Evolutionary conservation across 805 yeast species (phyloP).

Genomic region (Myxozyma nipponensis): DNA sequence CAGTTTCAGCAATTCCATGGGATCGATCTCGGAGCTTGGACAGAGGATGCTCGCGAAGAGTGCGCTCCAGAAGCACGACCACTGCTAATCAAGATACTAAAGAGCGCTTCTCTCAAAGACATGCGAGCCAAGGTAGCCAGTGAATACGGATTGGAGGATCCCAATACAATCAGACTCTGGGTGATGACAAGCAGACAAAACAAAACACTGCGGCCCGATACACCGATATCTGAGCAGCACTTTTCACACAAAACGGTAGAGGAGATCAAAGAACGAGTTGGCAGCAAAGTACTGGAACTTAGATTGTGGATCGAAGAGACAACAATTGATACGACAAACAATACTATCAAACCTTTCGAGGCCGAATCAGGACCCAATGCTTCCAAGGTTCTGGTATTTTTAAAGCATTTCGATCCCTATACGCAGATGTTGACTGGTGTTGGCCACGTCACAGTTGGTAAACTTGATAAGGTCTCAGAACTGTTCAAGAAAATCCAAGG

Average conservation of each 20-base stretch:
- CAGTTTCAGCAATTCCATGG: constrained; percentile 63
- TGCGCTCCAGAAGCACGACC: constrained; percentile 48
- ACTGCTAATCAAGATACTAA: constrained; percentile 48
- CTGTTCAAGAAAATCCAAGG: constrained; percentile 31
- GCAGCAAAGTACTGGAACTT: constrained; percentile 48
- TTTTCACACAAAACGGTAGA: constrained; percentile 38
- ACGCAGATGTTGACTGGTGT: constrained; percentile 59
- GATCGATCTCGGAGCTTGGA: constrained; percentile 72
- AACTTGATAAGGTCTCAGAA: constrained; percentile 43
- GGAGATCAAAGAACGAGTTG: constrained; percentile 47
- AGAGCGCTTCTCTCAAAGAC: constrained; percentile 51
- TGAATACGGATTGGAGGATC: constrained; percentile 38
- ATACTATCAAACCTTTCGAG: constrained; percentile 18
- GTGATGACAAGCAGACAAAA: constrained; percentile 64
- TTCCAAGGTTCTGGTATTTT: constrained; percentile 32
- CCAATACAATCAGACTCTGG: constrained; percentile 53
- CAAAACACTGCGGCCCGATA: constrained; percentile 62
- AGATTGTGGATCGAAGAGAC: constrained; percentile 66
- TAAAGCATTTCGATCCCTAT: constrained; percentile 64
- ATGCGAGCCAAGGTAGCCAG: constrained; percentile 51
- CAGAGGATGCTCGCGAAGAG: constrained; percentile 32
- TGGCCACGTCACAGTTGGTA: constrained; percentile 53
- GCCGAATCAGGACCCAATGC: constrained; percentile 20
- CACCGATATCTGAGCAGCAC: constrained; percentile 36
- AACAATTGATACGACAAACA: constrained; percentile 23